Evolutionary conservation across 192 early-diverging fungal genomes (phyloP).

Genomic region (Coemansia sp.): DNA sequence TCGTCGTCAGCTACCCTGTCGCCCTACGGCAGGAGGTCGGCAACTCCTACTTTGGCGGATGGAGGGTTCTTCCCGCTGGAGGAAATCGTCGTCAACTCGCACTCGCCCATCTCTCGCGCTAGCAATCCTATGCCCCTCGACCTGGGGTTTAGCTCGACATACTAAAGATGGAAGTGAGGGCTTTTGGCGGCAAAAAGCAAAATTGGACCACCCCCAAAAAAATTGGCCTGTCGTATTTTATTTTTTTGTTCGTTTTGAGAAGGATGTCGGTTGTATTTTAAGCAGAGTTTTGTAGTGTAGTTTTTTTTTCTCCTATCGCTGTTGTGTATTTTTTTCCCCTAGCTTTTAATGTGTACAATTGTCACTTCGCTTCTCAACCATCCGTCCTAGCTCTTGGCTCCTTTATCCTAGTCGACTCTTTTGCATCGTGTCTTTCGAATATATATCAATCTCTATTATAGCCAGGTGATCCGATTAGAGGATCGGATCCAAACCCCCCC

Average conservation of each 20-base stretch:
- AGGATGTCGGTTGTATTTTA: slow-evolving; percentile 7
- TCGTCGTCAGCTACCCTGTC: slow-evolving; percentile 39
- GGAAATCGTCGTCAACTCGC: slow-evolving; percentile 40
- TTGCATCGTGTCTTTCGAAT: not conserved
- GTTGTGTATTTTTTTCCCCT: slow-evolving; percentile 12
- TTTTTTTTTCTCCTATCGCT: not conserved
- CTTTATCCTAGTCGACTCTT: too few species aligned
- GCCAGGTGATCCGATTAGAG: not conserved
- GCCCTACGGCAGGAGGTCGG: slow-evolving; percentile 9
- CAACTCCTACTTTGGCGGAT: slow-evolving; percentile 8
- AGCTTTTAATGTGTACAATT: not conserved
- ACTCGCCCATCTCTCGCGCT: slow-evolving; percentile 45
- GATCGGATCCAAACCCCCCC: slow-evolving; percentile 5
- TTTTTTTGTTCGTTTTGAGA: not conserved
- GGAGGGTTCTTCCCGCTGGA: slow-evolving; percentile 38
- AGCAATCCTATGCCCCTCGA: slow-evolving; percentile 51
- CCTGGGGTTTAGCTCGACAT: slow-evolving; percentile 36
- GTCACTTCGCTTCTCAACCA: not conserved
- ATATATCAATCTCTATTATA: not conserved
- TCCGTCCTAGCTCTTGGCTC: not conserved
- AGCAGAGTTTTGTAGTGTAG: slow-evolving; percentile 1
- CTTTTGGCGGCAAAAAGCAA: not conserved
- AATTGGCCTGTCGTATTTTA: not conserved
- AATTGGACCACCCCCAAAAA: not conserved
- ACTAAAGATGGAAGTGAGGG: not conserved